Evolutionary conservation across 129 eudicot species (phyloP), one percentile per base, ranked within the genome.

Genomic region (Helianthus annuus): DNA sequence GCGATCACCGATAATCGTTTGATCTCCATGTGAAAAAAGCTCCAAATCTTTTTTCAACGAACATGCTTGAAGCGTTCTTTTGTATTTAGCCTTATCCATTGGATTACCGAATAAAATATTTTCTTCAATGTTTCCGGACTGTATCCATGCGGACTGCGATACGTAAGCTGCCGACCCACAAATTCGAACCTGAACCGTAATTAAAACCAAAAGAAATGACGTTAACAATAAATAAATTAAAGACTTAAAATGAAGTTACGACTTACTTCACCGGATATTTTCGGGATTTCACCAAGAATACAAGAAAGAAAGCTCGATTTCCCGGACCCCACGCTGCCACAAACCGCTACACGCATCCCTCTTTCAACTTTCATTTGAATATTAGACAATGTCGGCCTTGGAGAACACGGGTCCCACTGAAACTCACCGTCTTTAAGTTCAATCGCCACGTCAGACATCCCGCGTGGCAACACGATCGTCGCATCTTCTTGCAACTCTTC

Each of bases 111-210:
- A 95, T 48, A 95, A 87, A 22, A 95, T 82, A 70, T 95, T 95
- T 57, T 91, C 96, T 62, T 88, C 94, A 32, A 95, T 95, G 46
- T 82, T 95, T 73, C 99, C 99, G 1, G 96, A 84, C 74, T 95
- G 99, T 58, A 95, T 90, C 99, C 97, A 95, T 59, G 99, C 91
- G 59, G 99, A 88, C 81, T 95, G 97, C 14, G 99, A 85, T 44
- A 95, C 99, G 69, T 95, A 95, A 32, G 99, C 99, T 8, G 90
- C 83, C 60, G 99, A 86, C 19, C 99, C 99, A 44, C 96, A 88
- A 58, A 88, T 78, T 70, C 78, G 79, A 58, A 95, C 99, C 99
- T 95, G 73, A 70, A 75, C 40, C 57, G 12, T 34, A 62, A 64
- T 10, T 17, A 62, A 34, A 60, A 48, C 10, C 66, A 54, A 13